Percentiles rank a stretch among this genome's conserved stretches.
phyloP scores from a whole-genome alignment of 805 yeast species.

The Metschnikowia dekortorum region DNA sequence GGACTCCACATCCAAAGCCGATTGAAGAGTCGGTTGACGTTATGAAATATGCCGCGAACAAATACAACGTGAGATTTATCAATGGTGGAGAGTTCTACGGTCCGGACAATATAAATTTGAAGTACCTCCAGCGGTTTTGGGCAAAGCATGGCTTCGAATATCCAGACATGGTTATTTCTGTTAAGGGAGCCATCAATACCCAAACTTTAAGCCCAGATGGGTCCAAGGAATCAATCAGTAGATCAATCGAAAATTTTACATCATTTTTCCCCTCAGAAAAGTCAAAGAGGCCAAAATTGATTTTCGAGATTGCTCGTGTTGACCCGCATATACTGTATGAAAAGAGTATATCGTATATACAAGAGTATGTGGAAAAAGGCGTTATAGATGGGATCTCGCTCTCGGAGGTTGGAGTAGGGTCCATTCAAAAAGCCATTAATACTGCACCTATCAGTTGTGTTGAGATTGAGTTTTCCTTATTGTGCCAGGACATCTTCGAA shows the following conservation, averaged over 20 bases:
- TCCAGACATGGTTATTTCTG: constrained; percentile 50
- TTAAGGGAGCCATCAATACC: constrained; percentile 60
- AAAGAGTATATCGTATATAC: constrained; percentile 52
- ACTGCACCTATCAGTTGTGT: constrained; percentile 60
- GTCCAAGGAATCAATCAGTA: constrained; percentile 41
- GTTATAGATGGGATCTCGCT: constrained; percentile 66
- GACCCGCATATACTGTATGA: constrained; percentile 55
- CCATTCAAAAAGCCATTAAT: constrained; percentile 55
- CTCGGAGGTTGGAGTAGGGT: constrained; percentile 63
- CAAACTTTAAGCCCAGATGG: constrained; percentile 45
- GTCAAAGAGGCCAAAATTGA: constrained; percentile 29
- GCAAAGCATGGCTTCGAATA: constrained; percentile 53
- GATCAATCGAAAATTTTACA: constrained; percentile 44
- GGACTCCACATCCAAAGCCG: constrained; percentile 57
- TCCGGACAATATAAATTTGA: constrained; percentile 45
- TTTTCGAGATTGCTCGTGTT: constrained; percentile 70
- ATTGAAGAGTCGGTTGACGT: constrained; percentile 49
- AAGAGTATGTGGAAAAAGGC: constrained; percentile 59
- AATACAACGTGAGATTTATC: constrained; percentile 52
- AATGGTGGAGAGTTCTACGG: constrained; percentile 85
- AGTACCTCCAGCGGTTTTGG: constrained; percentile 54
- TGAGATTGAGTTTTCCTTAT: constrained; percentile 76
- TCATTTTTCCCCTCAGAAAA: constrained; percentile 26
- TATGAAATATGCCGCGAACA: constrained; percentile 37
- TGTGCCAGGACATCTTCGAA: constrained; percentile 53